Base-by-base conservation (phyloP, 345 rosid genomes). In the Camelina hispida region DNA sequence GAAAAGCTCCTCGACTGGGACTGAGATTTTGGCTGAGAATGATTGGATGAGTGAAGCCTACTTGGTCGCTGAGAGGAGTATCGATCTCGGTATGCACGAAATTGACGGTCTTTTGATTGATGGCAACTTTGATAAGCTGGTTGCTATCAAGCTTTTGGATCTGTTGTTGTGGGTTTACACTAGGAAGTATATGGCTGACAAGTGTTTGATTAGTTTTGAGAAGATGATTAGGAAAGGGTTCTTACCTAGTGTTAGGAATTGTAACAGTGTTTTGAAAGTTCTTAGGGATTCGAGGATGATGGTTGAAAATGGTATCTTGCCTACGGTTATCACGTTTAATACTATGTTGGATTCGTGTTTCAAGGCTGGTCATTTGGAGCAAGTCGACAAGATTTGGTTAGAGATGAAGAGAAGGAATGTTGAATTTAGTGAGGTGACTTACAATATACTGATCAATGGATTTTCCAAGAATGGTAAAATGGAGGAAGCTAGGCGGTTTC, bases 191-290 rank as follows among this genome's bases (percentile, higher is more conserved):
- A 87, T 86, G 94, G 79, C 70, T 77, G 84, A 85, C 59, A 72
- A 78, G 64, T 86, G 85, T 68, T 78, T 91, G 51, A 62, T 52
- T 73, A 65, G 83, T 52, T 91, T 88, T 20, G 73, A 80, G 72
- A 87, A 82, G 75, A 88, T 91, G 89, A 62, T 87, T 68, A 73
- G 81, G 67, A 81, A 55, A 57, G 82, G 89, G 23, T 78, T 85
- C 42, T 79, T 84, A 66, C 94, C 92, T 10, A 84, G 85, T 70
- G 85, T 85, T 71, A 86, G 82, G 69, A 87, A 81, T 46, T 91
- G 90, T 78, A 87, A 88, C 82, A 76, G 83, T 62, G 74, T 88
- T 80, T 87, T 91, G 62, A 81, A 63, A 87, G 48, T 88, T 53
- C 92, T 91, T 61, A 83, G 84, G 68, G 86, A 89, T 68, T 71